Conservation (phyloP, 306 rosid genomes). For the Begonia masoniana region DNA sequence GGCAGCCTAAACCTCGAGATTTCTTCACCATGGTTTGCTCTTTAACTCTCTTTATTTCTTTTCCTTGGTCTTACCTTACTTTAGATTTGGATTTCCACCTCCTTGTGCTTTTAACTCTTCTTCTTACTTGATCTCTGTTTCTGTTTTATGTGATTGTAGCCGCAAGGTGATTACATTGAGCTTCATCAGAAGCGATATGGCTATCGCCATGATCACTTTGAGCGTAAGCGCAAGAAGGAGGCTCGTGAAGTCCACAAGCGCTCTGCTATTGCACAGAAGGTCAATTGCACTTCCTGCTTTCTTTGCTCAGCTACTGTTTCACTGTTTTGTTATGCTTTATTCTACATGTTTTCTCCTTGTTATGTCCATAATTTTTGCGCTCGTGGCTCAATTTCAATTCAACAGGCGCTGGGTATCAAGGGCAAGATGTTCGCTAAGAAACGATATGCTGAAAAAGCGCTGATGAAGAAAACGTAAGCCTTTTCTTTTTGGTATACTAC, state of each 20-base stretch:
- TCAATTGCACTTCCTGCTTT: background rate
- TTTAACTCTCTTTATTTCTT: no score
- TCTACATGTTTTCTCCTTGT: background rate
- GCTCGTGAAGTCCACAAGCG: constrained; percentile 82
- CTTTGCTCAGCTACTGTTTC: background rate
- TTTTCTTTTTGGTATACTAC: background rate
- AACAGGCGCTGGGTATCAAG: constrained; percentile 70
- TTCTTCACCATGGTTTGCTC: background rate
- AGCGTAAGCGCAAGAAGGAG: constrained; percentile 86
- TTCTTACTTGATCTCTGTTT: background rate
- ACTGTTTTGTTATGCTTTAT: background rate
- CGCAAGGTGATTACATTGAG: constrained; percentile 96
- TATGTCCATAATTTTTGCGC: background rate
- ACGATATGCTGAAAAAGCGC: constrained; percentile 75
- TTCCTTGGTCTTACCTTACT: no score
- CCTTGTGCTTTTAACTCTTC: no score
- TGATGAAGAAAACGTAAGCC: constrained; percentile 84
- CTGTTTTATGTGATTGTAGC: constrained; percentile 23
- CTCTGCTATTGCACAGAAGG: constrained; percentile 78
- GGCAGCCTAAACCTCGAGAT: background rate
- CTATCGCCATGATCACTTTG: constrained; percentile 64
- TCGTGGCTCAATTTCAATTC: constrained; percentile 1
- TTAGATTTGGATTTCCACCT: no score
- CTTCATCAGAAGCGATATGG: constrained; percentile 85
- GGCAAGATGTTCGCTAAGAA: constrained; percentile 79